Evolutionary conservation across 225 moss, liverwort and hornwort species (phyloP).

Genomic region (Marchantia paleacea): DNA sequence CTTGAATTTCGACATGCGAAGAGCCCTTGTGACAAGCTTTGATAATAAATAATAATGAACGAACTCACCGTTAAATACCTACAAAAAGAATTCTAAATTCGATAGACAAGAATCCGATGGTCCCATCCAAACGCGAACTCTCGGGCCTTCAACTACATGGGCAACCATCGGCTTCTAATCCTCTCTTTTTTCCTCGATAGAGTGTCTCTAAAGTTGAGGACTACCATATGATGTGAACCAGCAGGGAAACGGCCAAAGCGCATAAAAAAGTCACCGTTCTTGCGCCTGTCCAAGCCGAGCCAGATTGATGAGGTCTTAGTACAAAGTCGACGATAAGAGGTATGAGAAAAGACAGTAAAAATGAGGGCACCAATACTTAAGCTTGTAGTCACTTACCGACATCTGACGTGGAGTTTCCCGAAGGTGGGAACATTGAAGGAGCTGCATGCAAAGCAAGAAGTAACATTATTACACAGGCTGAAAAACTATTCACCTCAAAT

Average conservation of each 20-base stretch:
- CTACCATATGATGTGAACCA: background rate
- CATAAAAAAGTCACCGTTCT: background rate
- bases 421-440: conserved; percentile 17
- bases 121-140: background rate
- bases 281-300: background rate
- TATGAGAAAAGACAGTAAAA: background rate
- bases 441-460: conserved; percentile 11
- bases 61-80: conserved; percentile 19
- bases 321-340: background rate
- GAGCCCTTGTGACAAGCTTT: conserved; percentile 1
- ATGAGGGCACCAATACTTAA: background rate
- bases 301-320: background rate
- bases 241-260: background rate
- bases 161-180: background rate
- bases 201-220: background rate
- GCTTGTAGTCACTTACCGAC: conserved; percentile 16
- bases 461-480: background rate
- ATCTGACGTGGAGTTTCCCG: conserved; percentile 14
- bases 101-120: background rate
- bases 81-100: conserved; percentile 1
- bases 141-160: background rate
- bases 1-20: background rate
- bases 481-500: background rate
- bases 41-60: conserved; percentile 15
- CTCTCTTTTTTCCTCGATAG: background rate